Base-by-base conservation (phyloP, 768 basidiomycete genomes). In the Holtermannia corniformis region DNA sequence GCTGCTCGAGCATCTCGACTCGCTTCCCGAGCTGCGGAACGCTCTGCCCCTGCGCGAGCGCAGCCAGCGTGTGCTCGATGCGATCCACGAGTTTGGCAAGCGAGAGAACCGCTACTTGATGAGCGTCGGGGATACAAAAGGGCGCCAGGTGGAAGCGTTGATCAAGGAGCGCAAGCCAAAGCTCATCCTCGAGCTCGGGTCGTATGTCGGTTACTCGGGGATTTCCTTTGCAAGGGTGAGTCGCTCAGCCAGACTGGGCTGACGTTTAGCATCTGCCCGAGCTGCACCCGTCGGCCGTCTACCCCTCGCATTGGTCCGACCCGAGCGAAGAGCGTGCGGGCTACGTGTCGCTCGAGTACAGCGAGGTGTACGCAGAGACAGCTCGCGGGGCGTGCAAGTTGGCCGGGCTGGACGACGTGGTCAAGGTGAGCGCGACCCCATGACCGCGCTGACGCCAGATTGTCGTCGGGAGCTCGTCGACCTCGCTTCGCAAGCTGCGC, bases 91-190 rank as follows among this genome's bases (percentile, higher is more conserved):
- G 43, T 71, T 67, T 47, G 69, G 67, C 2, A 68, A 71, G 54
- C 54, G 58, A 25, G 62, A 65, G 58, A 69, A 69, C 42, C 52
- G 63, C 25, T 71, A 71, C 51, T 53, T 71, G 41, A 71, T 71
- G 69, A 68, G 63, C 50, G 67, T 71, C 19, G 69, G 69, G 5
- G 65, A 66, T n/a, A 66, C 67, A 41, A 71, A 71, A 57, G 69
- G 64, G 2, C 49, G 53, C 43, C 57, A 66, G 25, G 62, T 67
- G 1, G 64, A 68, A 44, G 60, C 47, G 28, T 41, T 71, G 20
- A 61, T 71, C 47, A 59, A 54, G 49, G 55, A 67, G 51, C 52
- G 52, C 52, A 64, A 66, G 44, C 64, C 67, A 2, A 65, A 65
- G 69, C 56, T 65, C 20, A 56, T 71, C 1, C 62, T 71, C 5